Base-by-base conservation (phyloP, 352 stramenopile species). In the Pythium rhizo-oryzae region DNA sequence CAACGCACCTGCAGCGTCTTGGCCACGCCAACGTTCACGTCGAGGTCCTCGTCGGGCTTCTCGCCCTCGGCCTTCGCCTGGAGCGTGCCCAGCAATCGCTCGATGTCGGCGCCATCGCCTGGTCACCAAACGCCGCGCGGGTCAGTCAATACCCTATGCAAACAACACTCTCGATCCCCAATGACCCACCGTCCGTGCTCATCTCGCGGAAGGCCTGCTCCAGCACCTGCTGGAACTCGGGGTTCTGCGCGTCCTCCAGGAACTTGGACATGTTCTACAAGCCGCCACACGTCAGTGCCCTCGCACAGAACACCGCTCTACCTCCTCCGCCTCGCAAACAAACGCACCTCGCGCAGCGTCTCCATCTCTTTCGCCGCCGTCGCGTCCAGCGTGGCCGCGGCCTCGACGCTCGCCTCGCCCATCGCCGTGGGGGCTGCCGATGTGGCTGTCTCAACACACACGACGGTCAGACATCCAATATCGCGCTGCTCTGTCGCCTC, bases 161-260 rank as follows among this genome's bases (percentile, higher is more conserved):
- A n/a, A n/a, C n/a, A n/a, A n/a, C n/a, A n/a, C n/a, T n/a, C n/a
- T n/a, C n/a, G n/a, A n/a, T n/a, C n/a, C n/a, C n/a, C n/a, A n/a
- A n/a, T n/a, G n/a, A n/a, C n/a, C n/a, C n/a, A 91, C 85, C 82
- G 19, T 85, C 78, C 2, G 80, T 83, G 59, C 80, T 81, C n/a
- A 96, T 59, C 52, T 96, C 88, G n/a, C 85, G 86, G 58, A 94
- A 96, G 1, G 88, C 88, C 67, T 94, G 88, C 77, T 96, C 86
- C 41, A 96, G 69, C 69, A 94, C 86, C 53, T 90, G 74, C 75
- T 96, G 88, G 64, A 96, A 93, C 76, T 94, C 86, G 13, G 89
- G 85, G 69, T 93, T 93, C 73, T 95, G 83, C 53, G 87, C 83
- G 64, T 95, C 84, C 58, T 94, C 87, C 13, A 95, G 75, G 62